Evolutionary conservation across 257 asterid species (phyloP).

Genomic region (Solanum ahanhuiri): DNA sequence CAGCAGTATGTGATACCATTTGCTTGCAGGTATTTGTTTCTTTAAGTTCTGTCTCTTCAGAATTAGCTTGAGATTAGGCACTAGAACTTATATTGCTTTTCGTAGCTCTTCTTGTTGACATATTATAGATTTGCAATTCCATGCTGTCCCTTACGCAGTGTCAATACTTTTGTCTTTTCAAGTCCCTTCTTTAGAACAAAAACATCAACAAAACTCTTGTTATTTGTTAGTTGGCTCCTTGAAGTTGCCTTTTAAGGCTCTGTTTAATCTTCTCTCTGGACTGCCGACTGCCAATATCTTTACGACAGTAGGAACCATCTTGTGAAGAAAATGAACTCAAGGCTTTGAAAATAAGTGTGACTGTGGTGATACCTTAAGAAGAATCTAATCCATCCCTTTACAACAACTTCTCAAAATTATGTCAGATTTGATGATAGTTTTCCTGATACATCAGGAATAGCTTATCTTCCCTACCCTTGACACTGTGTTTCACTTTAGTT

Average conservation of each 20-base stretch:
- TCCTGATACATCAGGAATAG: neutral
- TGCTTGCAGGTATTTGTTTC: conserved; percentile 72
- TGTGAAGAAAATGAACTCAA: neutral
- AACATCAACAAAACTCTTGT: neutral
- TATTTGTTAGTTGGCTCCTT: neutral
- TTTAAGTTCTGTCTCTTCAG: neutral
- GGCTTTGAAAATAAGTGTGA: neutral
- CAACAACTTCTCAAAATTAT: neutral
- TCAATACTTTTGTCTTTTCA: neutral
- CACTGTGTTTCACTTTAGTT: neutral
- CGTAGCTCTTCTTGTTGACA: neutral
- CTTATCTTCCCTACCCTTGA: neutral
- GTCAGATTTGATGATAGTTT: neutral
- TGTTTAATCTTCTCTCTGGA: neutral
- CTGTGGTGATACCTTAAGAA: neutral
- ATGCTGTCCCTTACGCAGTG: neutral
- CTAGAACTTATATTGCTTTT: neutral
- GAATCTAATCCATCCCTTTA: neutral
- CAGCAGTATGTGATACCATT: conserved; percentile 74
- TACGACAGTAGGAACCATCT: neutral
- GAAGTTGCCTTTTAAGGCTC: neutral
- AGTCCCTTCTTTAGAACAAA: neutral
- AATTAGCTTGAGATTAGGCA: neutral
- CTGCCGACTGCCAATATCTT: neutral
- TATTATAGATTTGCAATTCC: neutral